These are phyloP conservation scores for Colletotrichum eremochloae DNA, from an alignment of 2,329 filamentous ascomycete genomes.

Conservation along the genomic window DNA sequence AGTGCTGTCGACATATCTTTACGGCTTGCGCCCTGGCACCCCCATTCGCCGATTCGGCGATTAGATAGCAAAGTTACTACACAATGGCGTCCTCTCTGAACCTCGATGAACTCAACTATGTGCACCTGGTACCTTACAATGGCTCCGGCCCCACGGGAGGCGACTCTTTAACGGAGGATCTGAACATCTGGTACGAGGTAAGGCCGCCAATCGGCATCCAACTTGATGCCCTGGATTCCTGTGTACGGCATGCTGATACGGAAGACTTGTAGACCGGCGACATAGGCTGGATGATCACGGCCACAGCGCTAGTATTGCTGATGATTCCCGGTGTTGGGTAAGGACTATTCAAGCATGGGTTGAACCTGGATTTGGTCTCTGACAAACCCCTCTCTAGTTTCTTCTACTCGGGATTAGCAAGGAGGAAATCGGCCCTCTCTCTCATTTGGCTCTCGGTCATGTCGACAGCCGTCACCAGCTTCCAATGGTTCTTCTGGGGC, in stretches of 20 bases:
- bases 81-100: conserved; percentile 51
- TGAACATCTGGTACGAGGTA: conserved; percentile 85
- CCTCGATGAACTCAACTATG: conserved; percentile 60
- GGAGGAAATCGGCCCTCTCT: conserved; percentile 89
- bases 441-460: conserved; percentile 93
- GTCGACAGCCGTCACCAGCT: conserved; percentile 84
- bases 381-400: conserved; percentile 62
- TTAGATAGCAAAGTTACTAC: conserved; percentile 16
- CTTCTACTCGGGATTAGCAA: conserved; percentile 92
- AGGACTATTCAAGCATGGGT: neutral
- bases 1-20: neutral
- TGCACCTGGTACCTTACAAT: conserved; percentile 71
- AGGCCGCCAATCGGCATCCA: conserved; percentile 32
- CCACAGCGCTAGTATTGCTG: conserved; percentile 85
- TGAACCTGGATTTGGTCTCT: neutral
- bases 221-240: neutral
- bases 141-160: conserved; percentile 75
- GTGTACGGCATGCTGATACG: conserved; percentile 46
- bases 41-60: conserved; percentile 30
- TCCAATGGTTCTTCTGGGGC: conserved; percentile 97
- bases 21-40: neutral
- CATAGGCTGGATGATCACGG: conserved; percentile 86
- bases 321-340: conserved; percentile 91
- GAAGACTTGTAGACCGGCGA: conserved; percentile 74
- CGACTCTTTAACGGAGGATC: conserved; percentile 74